Conservation (phyloP, 768 basidiomycete genomes). For the Lentinula guzmanii region DNA sequence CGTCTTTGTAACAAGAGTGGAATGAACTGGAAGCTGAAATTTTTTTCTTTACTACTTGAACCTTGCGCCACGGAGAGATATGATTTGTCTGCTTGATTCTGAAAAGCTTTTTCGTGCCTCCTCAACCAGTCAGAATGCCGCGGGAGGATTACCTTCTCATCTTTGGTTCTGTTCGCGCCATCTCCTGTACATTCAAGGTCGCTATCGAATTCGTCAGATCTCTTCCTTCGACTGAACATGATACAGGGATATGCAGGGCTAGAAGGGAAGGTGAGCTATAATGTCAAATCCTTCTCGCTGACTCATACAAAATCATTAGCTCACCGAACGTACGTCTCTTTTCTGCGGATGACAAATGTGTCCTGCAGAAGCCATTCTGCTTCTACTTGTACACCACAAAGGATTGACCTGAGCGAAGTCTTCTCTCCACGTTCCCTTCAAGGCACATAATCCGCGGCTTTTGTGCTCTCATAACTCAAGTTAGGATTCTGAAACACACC, state of each 20-base stretch:
- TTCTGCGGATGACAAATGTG: not conserved
- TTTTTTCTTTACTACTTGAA: not conserved
- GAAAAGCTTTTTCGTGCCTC: not conserved
- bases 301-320: not conserved
- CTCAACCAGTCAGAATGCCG: not conserved
- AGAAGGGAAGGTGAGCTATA: not conserved
- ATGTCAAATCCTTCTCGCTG: not conserved
- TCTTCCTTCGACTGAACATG: not conserved
- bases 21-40: not conserved
- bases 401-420: not conserved
- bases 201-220: not conserved
- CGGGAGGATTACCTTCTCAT: not conserved
- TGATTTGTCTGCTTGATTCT: not conserved
- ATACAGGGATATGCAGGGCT: too few relatives aligned
- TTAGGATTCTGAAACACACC: not conserved
- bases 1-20: not conserved
- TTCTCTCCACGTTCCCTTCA: conserved; percentile 1
- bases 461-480: not conserved
- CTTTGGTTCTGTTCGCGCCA: not conserved
- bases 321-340: not conserved
- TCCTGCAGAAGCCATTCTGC: not conserved
- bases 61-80: not conserved
- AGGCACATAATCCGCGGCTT: conserved; percentile 5
- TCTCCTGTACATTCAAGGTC: not conserved
- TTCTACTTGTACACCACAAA: not conserved